phyloP scores from a whole-genome alignment of 2,329 filamentous ascomycete species.

The Cadophora gregata region DNA sequence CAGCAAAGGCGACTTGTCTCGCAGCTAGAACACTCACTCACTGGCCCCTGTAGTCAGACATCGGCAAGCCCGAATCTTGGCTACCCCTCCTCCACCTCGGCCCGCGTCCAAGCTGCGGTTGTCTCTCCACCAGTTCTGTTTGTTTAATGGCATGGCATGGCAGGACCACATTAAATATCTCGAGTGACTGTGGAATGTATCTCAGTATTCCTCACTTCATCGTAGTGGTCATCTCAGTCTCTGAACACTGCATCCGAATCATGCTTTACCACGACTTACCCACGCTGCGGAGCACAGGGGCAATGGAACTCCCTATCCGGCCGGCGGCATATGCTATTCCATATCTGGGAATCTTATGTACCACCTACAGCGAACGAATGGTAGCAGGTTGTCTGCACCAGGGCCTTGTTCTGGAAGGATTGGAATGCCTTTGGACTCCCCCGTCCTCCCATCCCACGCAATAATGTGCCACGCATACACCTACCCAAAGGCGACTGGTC shows the following conservation, averaged over 20 bases:
- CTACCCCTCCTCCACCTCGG: slow-evolving; percentile 10
- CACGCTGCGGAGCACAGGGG: neutral
- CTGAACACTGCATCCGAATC: neutral
- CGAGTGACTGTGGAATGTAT: neutral
- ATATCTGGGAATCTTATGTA: neutral
- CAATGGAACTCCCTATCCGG: neutral
- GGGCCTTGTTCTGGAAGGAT: neutral
- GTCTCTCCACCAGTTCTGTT: neutral
- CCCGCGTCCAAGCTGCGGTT: neutral
- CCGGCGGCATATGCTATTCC: slow-evolving; percentile 2
- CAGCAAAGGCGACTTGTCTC: neutral
- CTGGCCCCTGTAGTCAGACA: neutral
- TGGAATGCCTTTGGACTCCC: neutral
- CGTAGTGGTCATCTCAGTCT: neutral
- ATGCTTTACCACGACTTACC: neutral
- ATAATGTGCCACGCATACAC: slow-evolving; percentile 6
- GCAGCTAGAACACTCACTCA: neutral
- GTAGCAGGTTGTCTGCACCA: neutral
- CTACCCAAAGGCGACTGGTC: slow-evolving; percentile 17
- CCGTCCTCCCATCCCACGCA: slow-evolving; percentile 9
- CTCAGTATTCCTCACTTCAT: neutral
- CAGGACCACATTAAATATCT: neutral
- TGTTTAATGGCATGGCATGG: neutral
- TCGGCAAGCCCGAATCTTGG: slow-evolving; percentile 12
- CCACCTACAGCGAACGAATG: slow-evolving; percentile 2